phyloP scores from a whole-genome alignment of 2,329 filamentous ascomycete species.

The Calonectria pauciramosa region DNA sequence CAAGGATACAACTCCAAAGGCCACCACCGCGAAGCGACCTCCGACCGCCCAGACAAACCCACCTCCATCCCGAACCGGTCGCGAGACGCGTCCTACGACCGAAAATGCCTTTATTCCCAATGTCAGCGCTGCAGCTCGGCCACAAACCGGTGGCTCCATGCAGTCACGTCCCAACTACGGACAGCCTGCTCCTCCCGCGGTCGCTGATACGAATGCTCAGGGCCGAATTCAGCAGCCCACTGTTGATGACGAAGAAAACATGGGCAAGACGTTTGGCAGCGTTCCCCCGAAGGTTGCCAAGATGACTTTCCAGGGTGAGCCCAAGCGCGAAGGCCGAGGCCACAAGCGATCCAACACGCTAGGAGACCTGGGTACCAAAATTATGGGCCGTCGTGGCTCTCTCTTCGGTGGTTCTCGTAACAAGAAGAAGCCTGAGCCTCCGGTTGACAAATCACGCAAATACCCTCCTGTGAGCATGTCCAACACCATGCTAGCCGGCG shows the following conservation, averaged over 20 bases:
- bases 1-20: conserved; percentile 58
- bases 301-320: conserved; percentile 68
- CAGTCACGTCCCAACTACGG: conserved; percentile 80
- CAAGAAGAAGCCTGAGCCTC: conserved; percentile 64
- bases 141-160: conserved; percentile 87
- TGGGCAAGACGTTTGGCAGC: conserved; percentile 73
- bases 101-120: conserved; percentile 60
- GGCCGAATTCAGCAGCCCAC: conserved; percentile 88
- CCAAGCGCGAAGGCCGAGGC: conserved; percentile 63
- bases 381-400: conserved; percentile 87
- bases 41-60: conserved; percentile 61
- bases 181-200: conserved; percentile 87
- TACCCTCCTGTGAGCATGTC: conserved; percentile 96
- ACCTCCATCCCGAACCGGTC: conserved; percentile 42
- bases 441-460: conserved; percentile 74
- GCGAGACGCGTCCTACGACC: conserved; percentile 54
- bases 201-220: conserved; percentile 90
- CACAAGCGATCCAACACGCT: conserved; percentile 83
- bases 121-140: conserved; percentile 66
- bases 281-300: conserved; percentile 71
- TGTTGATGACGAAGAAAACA: conserved; percentile 75
- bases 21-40: conserved; percentile 57
- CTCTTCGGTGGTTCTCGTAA: conserved; percentile 77
- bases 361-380: conserved; percentile 84
- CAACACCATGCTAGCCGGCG: conserved; percentile 73